These are phyloP conservation scores for Cicer arietinum DNA, from an alignment of 306 rosid genomes.

Conservation along the genomic window DNA sequence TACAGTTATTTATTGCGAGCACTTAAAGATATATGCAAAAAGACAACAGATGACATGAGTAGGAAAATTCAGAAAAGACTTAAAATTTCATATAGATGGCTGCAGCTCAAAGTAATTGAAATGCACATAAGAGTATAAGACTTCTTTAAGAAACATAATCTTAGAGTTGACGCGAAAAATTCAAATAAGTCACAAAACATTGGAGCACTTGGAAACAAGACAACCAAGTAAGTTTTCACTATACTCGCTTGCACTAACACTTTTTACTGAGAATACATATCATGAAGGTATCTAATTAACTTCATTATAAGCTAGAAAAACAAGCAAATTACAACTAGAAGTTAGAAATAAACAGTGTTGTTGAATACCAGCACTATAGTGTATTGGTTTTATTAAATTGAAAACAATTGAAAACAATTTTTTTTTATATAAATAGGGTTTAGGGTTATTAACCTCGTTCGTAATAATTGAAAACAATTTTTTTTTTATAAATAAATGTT, in stretches of 20 bases:
- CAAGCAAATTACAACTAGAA: slow-evolving; percentile 16
- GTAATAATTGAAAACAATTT: too few relatives aligned
- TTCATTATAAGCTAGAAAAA: slow-evolving; percentile 20
- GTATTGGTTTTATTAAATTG: too few relatives aligned
- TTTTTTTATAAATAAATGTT: too few relatives aligned
- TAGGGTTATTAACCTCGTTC: too few relatives aligned
- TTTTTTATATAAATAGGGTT: too few relatives aligned
- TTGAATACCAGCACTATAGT: neutral
- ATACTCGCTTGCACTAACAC: neutral
- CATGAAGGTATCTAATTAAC: slow-evolving; percentile 9
- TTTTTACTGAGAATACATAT: slow-evolving; percentile 21
- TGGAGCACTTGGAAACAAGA: slow-evolving; percentile 1
- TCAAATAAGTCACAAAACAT: slow-evolving; percentile 16
- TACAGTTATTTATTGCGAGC: slow-evolving; percentile 4
- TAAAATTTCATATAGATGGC: slow-evolving; percentile 32
- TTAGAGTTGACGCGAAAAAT: neutral
- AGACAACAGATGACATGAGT: slow-evolving; percentile 11
- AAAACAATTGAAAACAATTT: too few relatives aligned
- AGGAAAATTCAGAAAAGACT: slow-evolving; percentile 37
- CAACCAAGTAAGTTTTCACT: slow-evolving; percentile 16
- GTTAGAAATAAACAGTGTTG: neutral
- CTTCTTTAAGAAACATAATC: slow-evolving; percentile 2
- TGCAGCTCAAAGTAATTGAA: slow-evolving; percentile 27
- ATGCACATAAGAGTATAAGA: slow-evolving; percentile 14
- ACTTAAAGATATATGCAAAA: slow-evolving; percentile 18